These are phyloP conservation scores for Galerina marginata DNA, from an alignment of 768 basidiomycete species.

Conservation along the genomic window DNA sequence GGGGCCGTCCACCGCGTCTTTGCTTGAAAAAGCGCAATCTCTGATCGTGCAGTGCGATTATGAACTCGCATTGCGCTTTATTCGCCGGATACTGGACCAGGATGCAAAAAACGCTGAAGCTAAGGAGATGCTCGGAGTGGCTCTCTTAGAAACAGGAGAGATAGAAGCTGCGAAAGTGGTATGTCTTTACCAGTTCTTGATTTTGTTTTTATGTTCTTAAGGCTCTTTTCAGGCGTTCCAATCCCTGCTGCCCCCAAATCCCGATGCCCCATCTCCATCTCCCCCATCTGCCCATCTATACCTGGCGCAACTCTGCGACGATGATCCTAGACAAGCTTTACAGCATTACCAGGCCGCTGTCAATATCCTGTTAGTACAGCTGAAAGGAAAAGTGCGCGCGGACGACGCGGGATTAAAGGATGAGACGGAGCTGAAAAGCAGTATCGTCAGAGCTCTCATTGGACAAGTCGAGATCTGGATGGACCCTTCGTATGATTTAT, in stretches of 20 bases:
- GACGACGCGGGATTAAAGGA: slow-evolving; percentile 43
- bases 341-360: slow-evolving; percentile 83
- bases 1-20: slow-evolving; percentile 52
- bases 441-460: slow-evolving; percentile 78
- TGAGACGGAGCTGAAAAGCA: slow-evolving; percentile 65
- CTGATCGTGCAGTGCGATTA: slow-evolving; percentile 87
- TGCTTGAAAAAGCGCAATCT: slow-evolving; percentile 80
- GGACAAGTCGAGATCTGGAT: slow-evolving; percentile 97
- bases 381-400: slow-evolving; percentile 77
- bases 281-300: slow-evolving; percentile 86
- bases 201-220: not conserved
- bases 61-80: slow-evolving; percentile 77
- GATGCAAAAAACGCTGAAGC: slow-evolving; percentile 70
- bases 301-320: slow-evolving; percentile 84
- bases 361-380: slow-evolving; percentile 65
- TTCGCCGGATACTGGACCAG: slow-evolving; percentile 67
- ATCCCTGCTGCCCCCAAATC: slow-evolving; percentile 63
- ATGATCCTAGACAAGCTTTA: slow-evolving; percentile 75
- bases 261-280: slow-evolving; percentile 61
- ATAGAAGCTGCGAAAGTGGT: slow-evolving; percentile 74
- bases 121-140: slow-evolving; percentile 81
- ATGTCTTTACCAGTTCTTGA: slow-evolving; percentile 13
- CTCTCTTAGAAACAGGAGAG: slow-evolving; percentile 80
- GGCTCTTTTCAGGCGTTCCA: slow-evolving; percentile 59
- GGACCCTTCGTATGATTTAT: slow-evolving; percentile 87